Conservation (phyloP, 2,329 filamentous ascomycete species). For the Trichoderma breve region DNA sequence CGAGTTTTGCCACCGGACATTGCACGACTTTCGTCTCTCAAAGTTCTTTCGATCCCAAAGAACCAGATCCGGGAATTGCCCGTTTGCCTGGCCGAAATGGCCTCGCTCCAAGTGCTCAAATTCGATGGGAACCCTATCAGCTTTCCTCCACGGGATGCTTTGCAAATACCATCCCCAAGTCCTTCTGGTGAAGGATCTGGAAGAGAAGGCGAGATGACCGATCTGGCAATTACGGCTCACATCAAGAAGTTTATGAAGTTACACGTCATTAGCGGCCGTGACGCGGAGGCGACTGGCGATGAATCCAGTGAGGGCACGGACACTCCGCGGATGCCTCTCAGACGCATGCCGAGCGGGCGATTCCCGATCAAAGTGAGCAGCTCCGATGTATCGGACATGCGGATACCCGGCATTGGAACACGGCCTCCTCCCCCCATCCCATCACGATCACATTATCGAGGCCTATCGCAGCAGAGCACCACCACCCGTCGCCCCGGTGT, state of each 20-base stretch:
- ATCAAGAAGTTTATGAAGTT: constrained; percentile 62
- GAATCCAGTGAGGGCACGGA: constrained; percentile 73
- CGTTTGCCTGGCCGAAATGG: constrained; percentile 83
- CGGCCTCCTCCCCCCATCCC: constrained; percentile 80
- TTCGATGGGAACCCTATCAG: constrained; percentile 83
- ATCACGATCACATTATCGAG: constrained; percentile 72
- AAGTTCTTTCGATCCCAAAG: constrained; percentile 82
- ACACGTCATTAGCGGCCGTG: constrained; percentile 50
- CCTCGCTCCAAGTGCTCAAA: constrained; percentile 82
- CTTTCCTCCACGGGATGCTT: constrained; percentile 70
- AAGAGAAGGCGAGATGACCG: constrained; percentile 61
- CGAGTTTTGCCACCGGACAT: constrained; percentile 75
- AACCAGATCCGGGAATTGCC: constrained; percentile 86
- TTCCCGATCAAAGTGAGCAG: constrained; percentile 73
- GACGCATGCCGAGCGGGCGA: constrained; percentile 61
- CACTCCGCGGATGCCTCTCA: constrained; percentile 69
- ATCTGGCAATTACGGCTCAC: constrained; percentile 57
- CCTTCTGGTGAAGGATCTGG: constrained; percentile 54
- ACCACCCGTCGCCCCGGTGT: constrained; percentile 67
- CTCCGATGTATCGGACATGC: constrained; percentile 63
- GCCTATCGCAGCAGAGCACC: constrained; percentile 65
- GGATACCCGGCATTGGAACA: constrained; percentile 61
- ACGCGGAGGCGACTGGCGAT: constrained; percentile 57
- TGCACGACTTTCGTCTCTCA: constrained; percentile 75
- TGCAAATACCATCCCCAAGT: constrained; percentile 57